Percentiles rank a stretch among this genome's conserved stretches.
phyloP scores from a whole-genome alignment of 805 yeast species.

The Lipomyces yamanashiensis region DNA sequence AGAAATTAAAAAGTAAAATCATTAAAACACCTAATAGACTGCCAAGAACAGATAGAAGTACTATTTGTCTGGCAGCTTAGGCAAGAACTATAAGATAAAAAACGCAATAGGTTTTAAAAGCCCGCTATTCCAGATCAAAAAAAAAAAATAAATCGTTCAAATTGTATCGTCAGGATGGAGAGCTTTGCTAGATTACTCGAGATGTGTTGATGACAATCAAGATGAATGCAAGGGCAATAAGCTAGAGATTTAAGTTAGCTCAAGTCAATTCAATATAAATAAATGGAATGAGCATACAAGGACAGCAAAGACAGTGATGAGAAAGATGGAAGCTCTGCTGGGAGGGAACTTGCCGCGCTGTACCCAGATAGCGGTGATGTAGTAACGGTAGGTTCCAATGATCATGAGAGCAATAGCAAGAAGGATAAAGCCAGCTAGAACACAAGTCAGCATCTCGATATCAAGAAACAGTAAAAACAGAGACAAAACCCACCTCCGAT shows the following conservation, averaged over 20 bases:
- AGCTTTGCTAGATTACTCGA: slow-evolving; percentile 2
- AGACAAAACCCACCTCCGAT: slow-evolving; percentile 20
- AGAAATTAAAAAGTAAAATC: neutral
- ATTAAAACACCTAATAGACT: too few relatives aligned
- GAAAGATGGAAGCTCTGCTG: slow-evolving; percentile 29
- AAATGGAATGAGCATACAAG: slow-evolving; percentile 15
- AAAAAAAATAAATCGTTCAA: too few relatives aligned
- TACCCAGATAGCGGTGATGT: slow-evolving; percentile 33
- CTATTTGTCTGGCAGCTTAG: neutral
- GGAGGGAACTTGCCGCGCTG: slow-evolving; percentile 34
- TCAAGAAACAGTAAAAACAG: neutral
- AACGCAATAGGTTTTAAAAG: neutral
- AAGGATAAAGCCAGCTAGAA: slow-evolving; percentile 21
- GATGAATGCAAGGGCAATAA: slow-evolving; percentile 25
- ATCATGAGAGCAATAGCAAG: slow-evolving; percentile 26
- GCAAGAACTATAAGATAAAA: neutral
- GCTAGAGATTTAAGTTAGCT: slow-evolving; percentile 6
- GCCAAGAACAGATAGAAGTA: neutral
- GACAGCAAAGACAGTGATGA: slow-evolving; percentile 17
- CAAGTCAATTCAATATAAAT: neutral
- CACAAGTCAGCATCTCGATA: neutral
- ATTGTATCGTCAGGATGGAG: too few relatives aligned
- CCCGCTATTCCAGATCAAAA: neutral
- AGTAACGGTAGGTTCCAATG: slow-evolving; percentile 30
- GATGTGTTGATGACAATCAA: slow-evolving; percentile 27